Percentiles rank a stretch among this genome's conserved stretches.
Conservation (phyloP, 2,329 filamentous ascomycete species). For the Neurospora crassa region DNA sequence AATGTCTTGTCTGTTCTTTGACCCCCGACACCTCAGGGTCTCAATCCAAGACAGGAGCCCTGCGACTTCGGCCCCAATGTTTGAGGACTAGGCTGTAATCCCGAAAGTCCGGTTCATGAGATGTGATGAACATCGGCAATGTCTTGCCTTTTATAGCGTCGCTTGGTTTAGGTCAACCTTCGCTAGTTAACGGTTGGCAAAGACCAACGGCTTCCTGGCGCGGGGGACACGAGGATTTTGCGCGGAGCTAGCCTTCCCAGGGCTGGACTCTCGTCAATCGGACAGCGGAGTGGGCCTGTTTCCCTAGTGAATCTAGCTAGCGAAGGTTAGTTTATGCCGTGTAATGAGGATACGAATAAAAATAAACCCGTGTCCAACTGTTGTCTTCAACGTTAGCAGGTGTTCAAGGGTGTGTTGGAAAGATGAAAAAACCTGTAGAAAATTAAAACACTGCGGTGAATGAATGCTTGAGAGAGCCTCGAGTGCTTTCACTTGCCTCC, state of each 20-base stretch:
- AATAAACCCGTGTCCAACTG: not conserved
- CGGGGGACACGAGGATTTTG: not conserved
- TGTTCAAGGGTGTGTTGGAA: too few species aligned
- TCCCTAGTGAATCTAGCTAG: not conserved
- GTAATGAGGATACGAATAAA: not conserved
- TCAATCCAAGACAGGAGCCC: not conserved
- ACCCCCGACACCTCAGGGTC: not conserved
- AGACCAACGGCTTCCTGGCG: not conserved
- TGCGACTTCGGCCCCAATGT: not conserved
- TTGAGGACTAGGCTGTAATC: not conserved
- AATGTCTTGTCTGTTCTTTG: not conserved
- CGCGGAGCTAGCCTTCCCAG: not conserved
- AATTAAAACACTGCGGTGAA: too few species aligned
- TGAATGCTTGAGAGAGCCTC: too few species aligned
- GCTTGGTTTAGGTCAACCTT: not conserved
- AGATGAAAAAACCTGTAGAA: too few species aligned
- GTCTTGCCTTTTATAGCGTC: not conserved
- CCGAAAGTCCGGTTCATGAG: not conserved
- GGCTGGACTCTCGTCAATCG: not conserved
- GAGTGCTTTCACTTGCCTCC: too few species aligned
- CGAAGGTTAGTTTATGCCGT: not conserved
- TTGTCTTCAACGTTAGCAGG: not conserved
- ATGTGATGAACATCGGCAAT: not conserved
- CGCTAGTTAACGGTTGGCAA: not conserved
- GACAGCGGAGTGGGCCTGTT: not conserved